Evolutionary conservation across 768 basidiomycete species (phyloP).

Genomic region (Boletus pseudopeckii): DNA sequence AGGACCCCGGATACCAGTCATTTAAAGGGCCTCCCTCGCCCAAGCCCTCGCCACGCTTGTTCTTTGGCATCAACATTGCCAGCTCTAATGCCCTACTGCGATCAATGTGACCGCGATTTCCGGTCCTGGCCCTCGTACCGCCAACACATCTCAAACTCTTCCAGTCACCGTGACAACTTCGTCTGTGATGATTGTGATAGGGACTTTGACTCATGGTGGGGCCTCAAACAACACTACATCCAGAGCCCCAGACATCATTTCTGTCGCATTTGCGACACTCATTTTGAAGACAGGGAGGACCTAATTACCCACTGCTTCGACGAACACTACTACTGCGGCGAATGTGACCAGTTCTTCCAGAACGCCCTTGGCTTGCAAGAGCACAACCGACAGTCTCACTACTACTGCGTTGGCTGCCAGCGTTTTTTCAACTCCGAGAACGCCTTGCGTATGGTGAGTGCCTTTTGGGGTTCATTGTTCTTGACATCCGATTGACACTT

Average conservation of each 20-base stretch:
- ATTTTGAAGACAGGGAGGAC: constrained; percentile 34
- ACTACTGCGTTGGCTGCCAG: constrained; percentile 46
- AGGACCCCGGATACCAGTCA: constrained; percentile 22
- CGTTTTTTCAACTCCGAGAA: constrained; percentile 37
- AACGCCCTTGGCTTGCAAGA: constrained; percentile 39
- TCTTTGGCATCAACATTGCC: neutral
- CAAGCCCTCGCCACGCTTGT: no score
- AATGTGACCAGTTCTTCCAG: constrained; percentile 43
- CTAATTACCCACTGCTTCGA: constrained; percentile 41
- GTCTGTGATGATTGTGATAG: constrained; percentile 43
- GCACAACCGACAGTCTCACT: constrained; percentile 43
- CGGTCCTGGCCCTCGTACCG: constrained; percentile 20
- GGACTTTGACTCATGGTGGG: constrained; percentile 41
- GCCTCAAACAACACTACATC: constrained; percentile 49
- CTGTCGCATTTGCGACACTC: constrained; percentile 48
- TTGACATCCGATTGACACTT: neutral
- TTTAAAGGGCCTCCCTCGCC: neutral
- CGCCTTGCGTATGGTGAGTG: constrained; percentile 17
- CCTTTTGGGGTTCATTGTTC: neutral
- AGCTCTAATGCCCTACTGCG: constrained; percentile 33
- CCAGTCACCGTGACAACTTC: constrained; percentile 42
- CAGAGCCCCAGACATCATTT: constrained; percentile 48
- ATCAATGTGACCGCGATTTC: constrained; percentile 41
- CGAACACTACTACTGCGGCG: constrained; percentile 41
- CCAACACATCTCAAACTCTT: constrained; percentile 37